These are phyloP conservation scores for Pterocarpus santalinus DNA, from an alignment of 306 rosid species.

Conservation along the genomic window DNA sequence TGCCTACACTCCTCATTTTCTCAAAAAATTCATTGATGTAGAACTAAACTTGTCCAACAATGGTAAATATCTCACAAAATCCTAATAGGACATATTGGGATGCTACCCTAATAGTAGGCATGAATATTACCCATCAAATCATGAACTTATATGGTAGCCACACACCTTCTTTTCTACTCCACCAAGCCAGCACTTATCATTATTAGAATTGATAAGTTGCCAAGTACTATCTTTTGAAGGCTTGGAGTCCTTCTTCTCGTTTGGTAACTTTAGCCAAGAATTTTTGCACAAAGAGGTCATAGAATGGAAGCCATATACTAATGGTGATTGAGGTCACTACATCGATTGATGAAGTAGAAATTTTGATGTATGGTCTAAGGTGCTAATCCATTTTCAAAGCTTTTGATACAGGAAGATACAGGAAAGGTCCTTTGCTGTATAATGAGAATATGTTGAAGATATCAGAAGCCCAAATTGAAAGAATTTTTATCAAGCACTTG, in stretches of 20 bases:
- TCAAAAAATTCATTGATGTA: no score
- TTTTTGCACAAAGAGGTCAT: slow-evolving; percentile 22
- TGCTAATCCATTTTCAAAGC: no score
- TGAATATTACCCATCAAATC: slow-evolving; percentile 10
- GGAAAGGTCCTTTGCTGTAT: no score
- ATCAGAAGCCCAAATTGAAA: no score
- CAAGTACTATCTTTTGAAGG: slow-evolving; percentile 43
- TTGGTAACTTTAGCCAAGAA: slow-evolving; percentile 33
- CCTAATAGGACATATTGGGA: slow-evolving; percentile 50
- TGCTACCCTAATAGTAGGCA: slow-evolving; percentile 52
- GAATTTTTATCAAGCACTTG: no score
- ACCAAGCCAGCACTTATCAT: slow-evolving; percentile 38
- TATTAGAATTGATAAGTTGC: slow-evolving; percentile 19
- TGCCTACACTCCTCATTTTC: slow-evolving; percentile 57
- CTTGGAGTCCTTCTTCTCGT: slow-evolving; percentile 31
- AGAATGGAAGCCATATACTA: slow-evolving; percentile 22
- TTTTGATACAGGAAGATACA: no score
- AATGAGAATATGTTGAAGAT: no score
- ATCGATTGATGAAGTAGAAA: no score
- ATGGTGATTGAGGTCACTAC: no score
- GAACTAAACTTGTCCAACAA: slow-evolving; percentile 55
- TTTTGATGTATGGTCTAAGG: no score
- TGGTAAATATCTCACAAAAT: slow-evolving; percentile 44
- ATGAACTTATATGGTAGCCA: no score
- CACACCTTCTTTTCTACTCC: slow-evolving; percentile 28